Evolutionary conservation across 164 flowering plant genomes (phyloP), one percentile per base, ranked within the genome.

Genomic region (Paratinospora sagittata): DNA sequence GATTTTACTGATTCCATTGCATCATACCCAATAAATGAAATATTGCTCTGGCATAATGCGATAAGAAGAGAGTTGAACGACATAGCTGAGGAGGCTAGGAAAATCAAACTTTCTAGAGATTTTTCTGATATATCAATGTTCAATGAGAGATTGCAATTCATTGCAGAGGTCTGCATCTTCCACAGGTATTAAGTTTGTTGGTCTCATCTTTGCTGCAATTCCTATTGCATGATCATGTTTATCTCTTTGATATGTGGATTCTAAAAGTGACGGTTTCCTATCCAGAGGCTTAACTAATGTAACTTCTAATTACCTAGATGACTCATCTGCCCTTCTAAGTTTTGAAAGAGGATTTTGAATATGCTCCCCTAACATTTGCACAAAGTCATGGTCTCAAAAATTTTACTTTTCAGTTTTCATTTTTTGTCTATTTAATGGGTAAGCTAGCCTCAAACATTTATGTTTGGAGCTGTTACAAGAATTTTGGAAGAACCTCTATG

Each of bases 81-180:
- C 75, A 90, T 92, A 71, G 89, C 91, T 49, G 82, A 84, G 71
- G 87, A 85, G 65, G 93, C 97, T 45, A 84, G 87, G 76, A 87
- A 73, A 68, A 89, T 90, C 67, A 86, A 89, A 70, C 76, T 78
- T 73, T 85, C 89, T 37, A 93, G 88, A 37, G 90, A 92, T 75
- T 88, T 92, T 78, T 85, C 93, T 76, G 88, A 89, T 82, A 64
- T 90, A 66, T 81, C 90, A 74, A 78, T 85, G 13, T 90, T 94
- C 76, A 89, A 88, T 76, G 81, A 85, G 79, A 88, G 93, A 79
- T 82, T 94, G 72, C 92, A 90, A 45, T 94, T 94, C 78, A 90
- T 92, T 75, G 93, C 98, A 0, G 97, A 94, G 78, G 96, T 94
- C 17, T 94, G 97, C 81, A 90, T 94, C 58, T 94, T 88, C 74